A percentile compares a stretch with the other conserved stretches of the same genome.
Conservation (phyloP, 345 rosid genomes). For the Linum lewisii region DNA sequence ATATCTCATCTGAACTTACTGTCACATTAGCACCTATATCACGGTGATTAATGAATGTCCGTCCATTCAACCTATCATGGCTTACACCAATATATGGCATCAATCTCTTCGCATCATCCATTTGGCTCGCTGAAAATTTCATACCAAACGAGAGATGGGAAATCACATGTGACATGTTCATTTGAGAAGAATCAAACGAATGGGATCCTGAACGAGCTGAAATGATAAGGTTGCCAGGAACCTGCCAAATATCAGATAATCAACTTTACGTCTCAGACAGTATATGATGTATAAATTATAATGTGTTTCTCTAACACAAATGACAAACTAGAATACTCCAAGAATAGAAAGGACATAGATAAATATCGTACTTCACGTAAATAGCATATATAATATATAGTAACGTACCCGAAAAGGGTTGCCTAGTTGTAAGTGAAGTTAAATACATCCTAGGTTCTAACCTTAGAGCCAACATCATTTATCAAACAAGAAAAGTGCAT, state of each 20-base stretch:
- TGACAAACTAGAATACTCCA: neutral
- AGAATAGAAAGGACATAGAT: neutral
- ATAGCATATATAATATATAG: too few species aligned
- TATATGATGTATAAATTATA: neutral
- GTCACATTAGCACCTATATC: conserved; percentile 86
- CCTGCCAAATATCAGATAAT: conserved; percentile 34
- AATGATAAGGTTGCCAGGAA: conserved; percentile 84
- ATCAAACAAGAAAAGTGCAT: too few species aligned
- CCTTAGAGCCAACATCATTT: too few species aligned
- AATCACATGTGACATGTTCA: conserved; percentile 95
- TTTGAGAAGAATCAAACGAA: conserved; percentile 79
- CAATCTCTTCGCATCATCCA: conserved; percentile 59
- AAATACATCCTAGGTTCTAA: too few species aligned
- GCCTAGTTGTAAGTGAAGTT: too few species aligned
- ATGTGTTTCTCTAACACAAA: neutral
- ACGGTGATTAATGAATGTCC: conserved; percentile 64
- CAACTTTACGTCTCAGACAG: neutral
- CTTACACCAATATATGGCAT: conserved; percentile 73
- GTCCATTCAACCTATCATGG: conserved; percentile 76
- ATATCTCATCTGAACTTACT: conserved; percentile 37
- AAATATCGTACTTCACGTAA: too few species aligned
- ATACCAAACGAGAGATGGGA: conserved; percentile 88
- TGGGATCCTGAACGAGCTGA: conserved; percentile 90
- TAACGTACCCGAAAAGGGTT: too few species aligned
- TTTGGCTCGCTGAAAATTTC: conserved; percentile 41